Percentiles rank a stretch among this genome's conserved stretches.
Evolutionary conservation across 495 filamentous ascomycete species (phyloP).

Genomic region (Aspergillus hancockii): DNA sequence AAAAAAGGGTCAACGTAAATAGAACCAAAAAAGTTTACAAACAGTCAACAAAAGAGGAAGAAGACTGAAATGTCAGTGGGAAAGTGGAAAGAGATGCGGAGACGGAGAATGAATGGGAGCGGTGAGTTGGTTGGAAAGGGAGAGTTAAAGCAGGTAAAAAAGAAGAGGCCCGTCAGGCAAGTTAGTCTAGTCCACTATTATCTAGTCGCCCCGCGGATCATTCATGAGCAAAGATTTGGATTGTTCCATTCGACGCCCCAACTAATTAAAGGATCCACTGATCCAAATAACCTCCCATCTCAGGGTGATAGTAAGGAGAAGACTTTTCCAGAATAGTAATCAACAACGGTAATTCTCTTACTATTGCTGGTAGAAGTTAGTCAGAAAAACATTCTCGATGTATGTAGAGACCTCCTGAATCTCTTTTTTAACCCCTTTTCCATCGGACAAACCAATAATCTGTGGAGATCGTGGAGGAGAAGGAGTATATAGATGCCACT

Average conservation of each 20-base stretch:
- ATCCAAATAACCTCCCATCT: constrained; percentile 7
- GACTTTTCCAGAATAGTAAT: not conserved
- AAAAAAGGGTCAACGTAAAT: constrained; percentile 13
- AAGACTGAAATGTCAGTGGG: not conserved
- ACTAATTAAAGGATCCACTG: constrained; percentile 7
- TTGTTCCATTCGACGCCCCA: not conserved
- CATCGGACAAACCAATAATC: not conserved
- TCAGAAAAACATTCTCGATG: not conserved
- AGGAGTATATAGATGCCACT: constrained; percentile 1
- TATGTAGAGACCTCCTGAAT: constrained; percentile 14
- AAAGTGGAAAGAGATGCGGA: constrained; percentile 17
- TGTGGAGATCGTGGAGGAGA: not conserved
- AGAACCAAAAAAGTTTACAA: constrained; percentile 5
- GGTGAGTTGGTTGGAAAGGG: constrained; percentile 15
- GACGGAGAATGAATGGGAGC: constrained; percentile 13
- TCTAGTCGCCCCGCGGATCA: constrained; percentile 20
- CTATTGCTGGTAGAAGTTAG: not conserved
- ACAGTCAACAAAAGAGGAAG: constrained; percentile 8
- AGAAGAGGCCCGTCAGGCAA: constrained; percentile 6
- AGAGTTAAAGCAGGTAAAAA: constrained; percentile 12
- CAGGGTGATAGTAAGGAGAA: constrained; percentile 8
- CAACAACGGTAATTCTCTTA: constrained; percentile 8
- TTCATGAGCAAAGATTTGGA: constrained; percentile 4
- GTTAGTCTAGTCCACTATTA: not conserved
- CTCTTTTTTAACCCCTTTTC: constrained; percentile 16